Percentiles rank a stretch among this genome's conserved stretches.
Evolutionary conservation across 2,329 filamentous ascomycete genomes (phyloP).

Genomic region (Chrysoporthe puriensis): DNA sequence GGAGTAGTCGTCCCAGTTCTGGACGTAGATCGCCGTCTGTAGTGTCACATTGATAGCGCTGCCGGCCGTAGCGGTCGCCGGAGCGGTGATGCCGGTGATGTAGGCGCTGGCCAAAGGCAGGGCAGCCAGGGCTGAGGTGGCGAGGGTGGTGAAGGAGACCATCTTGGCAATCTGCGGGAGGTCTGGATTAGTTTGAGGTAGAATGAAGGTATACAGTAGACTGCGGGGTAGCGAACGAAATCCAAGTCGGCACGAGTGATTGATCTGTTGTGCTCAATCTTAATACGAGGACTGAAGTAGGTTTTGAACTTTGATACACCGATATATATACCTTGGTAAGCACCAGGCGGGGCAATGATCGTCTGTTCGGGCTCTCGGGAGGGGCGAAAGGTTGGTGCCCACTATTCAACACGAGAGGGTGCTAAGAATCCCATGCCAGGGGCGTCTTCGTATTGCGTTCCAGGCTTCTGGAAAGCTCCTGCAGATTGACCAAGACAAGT

Average conservation of each 20-base stretch:
- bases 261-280: background rate
- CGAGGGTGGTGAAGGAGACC: conserved; percentile 29
- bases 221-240: background rate
- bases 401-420: background rate
- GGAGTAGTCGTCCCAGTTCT: conserved; percentile 41
- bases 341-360: background rate
- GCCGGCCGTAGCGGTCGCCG: conserved; percentile 34
- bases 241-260: background rate
- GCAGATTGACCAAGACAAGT: background rate
- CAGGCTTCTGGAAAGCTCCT: background rate
- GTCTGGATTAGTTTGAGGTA: background rate
- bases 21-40: conserved; percentile 37
- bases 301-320: background rate
- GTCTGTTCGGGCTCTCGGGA: background rate
- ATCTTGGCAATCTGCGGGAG: conserved; percentile 15
- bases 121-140: conserved; percentile 32
- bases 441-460: background rate
- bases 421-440: background rate
- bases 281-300: background rate
- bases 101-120: conserved; percentile 33
- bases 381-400: background rate
- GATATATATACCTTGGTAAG: too few species aligned
- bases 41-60: conserved; percentile 34
- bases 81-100: conserved; percentile 33
- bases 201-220: background rate